These are phyloP conservation scores for Crithidia expoeki DNA, from an alignment of 208 protist genomes.

Conservation along the genomic window DNA sequence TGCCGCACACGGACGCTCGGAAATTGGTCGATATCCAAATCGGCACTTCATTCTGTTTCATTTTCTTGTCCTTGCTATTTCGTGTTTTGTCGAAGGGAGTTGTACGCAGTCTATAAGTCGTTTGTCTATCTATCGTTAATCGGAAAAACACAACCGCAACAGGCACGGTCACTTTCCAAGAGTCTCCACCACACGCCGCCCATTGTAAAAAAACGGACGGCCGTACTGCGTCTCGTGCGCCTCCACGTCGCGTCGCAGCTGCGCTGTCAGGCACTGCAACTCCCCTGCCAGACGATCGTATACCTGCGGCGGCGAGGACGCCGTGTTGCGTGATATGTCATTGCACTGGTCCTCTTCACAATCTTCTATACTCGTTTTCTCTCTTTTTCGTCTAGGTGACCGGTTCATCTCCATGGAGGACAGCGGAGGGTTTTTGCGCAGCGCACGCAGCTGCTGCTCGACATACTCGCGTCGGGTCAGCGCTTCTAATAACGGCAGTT, in stretches of 20 bases:
- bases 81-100: too few species aligned
- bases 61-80: too few species aligned
- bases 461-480: slow-evolving; percentile 76
- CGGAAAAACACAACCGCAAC: too few species aligned
- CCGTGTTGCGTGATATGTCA: neutral
- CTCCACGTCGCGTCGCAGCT: slow-evolving; percentile 55
- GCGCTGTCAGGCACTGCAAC: slow-evolving; percentile 47
- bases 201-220: slow-evolving; percentile 48
- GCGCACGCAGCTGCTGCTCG: slow-evolving; percentile 31
- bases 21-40: too few species aligned
- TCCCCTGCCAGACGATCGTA: slow-evolving; percentile 45
- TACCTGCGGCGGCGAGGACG: neutral
- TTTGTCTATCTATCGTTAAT: too few species aligned
- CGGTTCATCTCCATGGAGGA: slow-evolving; percentile 1
- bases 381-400: neutral
- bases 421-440: slow-evolving; percentile 2
- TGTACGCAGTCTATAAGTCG: too few species aligned
- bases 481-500: slow-evolving; percentile 75
- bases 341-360: neutral
- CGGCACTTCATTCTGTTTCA: too few species aligned
- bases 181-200: slow-evolving; percentile 50
- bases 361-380: neutral
- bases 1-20: too few species aligned
- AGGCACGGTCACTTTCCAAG: slow-evolving; percentile 14
- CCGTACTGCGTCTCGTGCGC: slow-evolving; percentile 55